Base-by-base conservation (phyloP, 2,329 filamentous ascomycete genomes). In the Xylaria sp. region DNA sequence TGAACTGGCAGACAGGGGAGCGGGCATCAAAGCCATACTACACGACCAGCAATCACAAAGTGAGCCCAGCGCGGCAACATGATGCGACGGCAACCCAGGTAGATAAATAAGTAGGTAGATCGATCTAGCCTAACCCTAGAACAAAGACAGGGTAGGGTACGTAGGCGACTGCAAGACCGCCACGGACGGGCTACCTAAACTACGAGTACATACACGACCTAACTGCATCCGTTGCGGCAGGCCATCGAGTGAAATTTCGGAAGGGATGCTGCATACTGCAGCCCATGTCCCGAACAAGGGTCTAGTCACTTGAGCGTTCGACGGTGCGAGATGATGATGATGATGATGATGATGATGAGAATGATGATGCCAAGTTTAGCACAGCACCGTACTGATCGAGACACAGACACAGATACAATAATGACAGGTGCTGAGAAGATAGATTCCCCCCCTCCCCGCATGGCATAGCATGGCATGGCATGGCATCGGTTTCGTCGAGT, bases 181-280 rank as follows among this genome's bases (percentile, higher is more conserved):
- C 14, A 45, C 39, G 4, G 8, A 17, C 39, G 5, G 34, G n/a
- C 39, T 27, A 45, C 42, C 11, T 47, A 60, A 17, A 47, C n/a
- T 19, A 47, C 42, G 17, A 47, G 42, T 47, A 17, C n/a, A 17
- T 19, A 11, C 14, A 36, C 34, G 7, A 47, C 42, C 42, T 47
- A 47, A 17, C 59, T 66, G 47, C 61, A 64, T 68, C 55, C 47
- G 60, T 32, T 57, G 57, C 53, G 59, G 48, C 58, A 66, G 56
- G 56, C 57, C 61, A 65, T 60, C 54, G 63, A 71, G 55, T 62
- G 65, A 68, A 70, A 70, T 70, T 67, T 71, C 69, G 69, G 69
- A 71, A 71, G 69, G 69, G 64, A 66, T 71, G 69, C 68, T 71
- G 69, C 69, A 71, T 71, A 65, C 61, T 68, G 67, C 68, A 66